Conservation (phyloP, 352 stramenopile genomes). For the Stramenopiles sp. region DNA sequence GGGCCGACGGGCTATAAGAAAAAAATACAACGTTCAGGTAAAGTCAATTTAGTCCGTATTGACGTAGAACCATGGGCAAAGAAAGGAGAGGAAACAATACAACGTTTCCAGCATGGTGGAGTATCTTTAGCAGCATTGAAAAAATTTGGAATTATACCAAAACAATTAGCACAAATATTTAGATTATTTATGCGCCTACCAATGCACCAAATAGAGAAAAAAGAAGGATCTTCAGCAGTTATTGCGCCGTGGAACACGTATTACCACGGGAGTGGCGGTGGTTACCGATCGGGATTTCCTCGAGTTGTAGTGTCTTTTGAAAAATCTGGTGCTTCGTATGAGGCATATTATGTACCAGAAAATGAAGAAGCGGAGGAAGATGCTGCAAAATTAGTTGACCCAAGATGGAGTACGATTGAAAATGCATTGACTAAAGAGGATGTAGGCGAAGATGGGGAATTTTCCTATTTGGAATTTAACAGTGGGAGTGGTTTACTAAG, state of each 20-base stretch:
- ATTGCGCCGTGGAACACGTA: neutral
- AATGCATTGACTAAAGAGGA: neutral
- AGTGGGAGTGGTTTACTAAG: neutral
- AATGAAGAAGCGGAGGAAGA: neutral
- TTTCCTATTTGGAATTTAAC: constrained; percentile 14
- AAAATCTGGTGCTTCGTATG: constrained; percentile 10
- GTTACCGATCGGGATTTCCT: neutral
- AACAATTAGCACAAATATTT: neutral
- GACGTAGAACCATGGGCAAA: neutral
- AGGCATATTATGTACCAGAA: neutral
- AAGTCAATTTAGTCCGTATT: neutral
- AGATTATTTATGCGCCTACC: neutral
- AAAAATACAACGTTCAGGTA: no score
- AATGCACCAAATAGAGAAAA: neutral
- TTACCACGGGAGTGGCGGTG: neutral
- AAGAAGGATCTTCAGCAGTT: neutral
- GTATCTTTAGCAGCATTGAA: neutral
- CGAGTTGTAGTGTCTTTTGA: constrained; percentile 3
- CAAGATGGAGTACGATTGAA: constrained; percentile 3
- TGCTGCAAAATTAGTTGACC: neutral
- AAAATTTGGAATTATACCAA: neutral
- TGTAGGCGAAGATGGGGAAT: constrained; percentile 7
- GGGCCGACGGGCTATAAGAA: no score
- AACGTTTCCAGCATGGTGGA: neutral
- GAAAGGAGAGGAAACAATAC: neutral